Evolutionary conservation across 2,329 filamentous ascomycete genomes (phyloP).

Genomic region (Lizonia empirigonia): DNA sequence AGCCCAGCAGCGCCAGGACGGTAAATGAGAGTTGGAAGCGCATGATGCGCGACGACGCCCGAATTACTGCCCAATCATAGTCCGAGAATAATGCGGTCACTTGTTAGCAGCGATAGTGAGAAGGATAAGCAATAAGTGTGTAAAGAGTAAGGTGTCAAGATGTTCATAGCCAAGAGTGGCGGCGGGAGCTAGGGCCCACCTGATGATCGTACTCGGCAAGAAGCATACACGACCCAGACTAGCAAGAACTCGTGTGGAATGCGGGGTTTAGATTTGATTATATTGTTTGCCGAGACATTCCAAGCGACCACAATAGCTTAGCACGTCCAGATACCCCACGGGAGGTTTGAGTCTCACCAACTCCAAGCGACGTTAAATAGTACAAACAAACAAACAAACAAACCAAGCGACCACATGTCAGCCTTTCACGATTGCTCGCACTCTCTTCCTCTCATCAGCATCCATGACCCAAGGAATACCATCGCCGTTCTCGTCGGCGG

Average conservation of each 20-base stretch:
- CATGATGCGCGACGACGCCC: constrained; percentile 4
- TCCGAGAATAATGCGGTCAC: background rate
- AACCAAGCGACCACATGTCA: too few relatives aligned
- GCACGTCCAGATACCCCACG: too few relatives aligned
- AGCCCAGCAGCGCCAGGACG: constrained; percentile 17
- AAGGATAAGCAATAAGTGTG: background rate
- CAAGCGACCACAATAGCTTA: background rate
- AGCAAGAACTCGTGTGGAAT: constrained; percentile 4
- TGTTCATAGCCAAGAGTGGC: background rate
- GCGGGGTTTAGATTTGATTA: constrained; percentile 14
- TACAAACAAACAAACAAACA: too few relatives aligned
- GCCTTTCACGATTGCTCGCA: constrained; percentile 68
- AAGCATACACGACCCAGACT: background rate
- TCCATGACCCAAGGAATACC: constrained; percentile 75
- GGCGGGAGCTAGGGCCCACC: background rate
- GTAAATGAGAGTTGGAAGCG: constrained; percentile 9
- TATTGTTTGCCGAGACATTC: constrained; percentile 28
- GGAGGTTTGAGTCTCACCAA: too few relatives aligned
- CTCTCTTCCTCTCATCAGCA: constrained; percentile 74
- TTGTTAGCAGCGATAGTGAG: background rate
- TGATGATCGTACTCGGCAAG: background rate
- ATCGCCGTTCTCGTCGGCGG: constrained; percentile 54
- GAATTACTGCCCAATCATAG: constrained; percentile 7
- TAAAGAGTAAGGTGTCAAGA: background rate
- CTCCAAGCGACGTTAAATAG: too few relatives aligned